phyloP scores from a whole-genome alignment of 768 basidiomycete genomes.

The Terana coerulea region DNA sequence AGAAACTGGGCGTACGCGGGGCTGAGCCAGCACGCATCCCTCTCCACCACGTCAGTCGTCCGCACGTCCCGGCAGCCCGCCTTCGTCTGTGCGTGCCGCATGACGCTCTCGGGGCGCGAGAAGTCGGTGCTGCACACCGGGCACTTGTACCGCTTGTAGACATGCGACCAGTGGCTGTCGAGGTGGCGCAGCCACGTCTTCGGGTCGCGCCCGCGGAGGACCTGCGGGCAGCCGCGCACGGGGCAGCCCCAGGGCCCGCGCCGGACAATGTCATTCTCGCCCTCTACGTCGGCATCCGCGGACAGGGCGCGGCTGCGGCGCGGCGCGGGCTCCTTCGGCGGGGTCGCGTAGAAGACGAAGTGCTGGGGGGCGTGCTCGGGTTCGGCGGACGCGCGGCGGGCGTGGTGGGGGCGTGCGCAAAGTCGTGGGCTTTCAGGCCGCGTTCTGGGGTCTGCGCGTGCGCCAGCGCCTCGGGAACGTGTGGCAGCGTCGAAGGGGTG shows the following conservation, averaged over 20 bases:
- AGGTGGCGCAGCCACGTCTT: constrained; percentile 6
- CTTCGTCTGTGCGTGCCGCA: background rate
- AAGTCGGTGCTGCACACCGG: constrained; percentile 2
- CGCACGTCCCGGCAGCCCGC: background rate
- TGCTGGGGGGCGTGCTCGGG: background rate
- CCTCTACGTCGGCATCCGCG: constrained; percentile 2
- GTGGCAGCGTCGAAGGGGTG: background rate
- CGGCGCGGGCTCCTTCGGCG: background rate
- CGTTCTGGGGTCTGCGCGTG: no score
- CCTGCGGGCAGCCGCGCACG: constrained; percentile 4
- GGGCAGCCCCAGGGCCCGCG: background rate
- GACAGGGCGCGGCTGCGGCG: background rate
- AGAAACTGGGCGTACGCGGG: background rate
- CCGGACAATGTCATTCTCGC: background rate
- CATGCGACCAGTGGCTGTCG: constrained; percentile 7
- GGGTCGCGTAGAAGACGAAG: background rate
- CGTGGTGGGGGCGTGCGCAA: background rate
- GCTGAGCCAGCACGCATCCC: background rate
- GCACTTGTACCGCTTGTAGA: constrained; percentile 5
- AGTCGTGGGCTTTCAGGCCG: background rate
- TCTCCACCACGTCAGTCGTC: background rate
- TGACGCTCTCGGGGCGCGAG: constrained; percentile 5
- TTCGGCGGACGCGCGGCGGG: background rate
- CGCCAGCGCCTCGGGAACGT: background rate
- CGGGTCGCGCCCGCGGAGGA: constrained; percentile 4